These are phyloP conservation scores for Eucalyptus victrix DNA, from an alignment of 345 rosid genomes.

Conservation along the genomic window DNA sequence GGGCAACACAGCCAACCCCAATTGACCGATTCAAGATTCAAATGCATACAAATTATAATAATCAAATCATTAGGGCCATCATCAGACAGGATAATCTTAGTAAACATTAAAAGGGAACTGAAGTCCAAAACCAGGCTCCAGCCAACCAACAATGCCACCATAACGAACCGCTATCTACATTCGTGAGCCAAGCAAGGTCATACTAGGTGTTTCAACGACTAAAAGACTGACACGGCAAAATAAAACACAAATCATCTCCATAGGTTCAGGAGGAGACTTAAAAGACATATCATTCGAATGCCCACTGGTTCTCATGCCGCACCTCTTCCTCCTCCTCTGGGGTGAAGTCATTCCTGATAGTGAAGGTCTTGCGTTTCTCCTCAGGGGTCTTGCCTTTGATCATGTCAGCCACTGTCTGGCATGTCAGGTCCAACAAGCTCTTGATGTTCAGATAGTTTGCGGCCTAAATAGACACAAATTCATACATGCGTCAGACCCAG, in stretches of 20 bases:
- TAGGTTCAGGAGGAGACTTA: neutral
- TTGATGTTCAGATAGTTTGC: conserved; percentile 40
- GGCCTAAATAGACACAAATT: conserved; percentile 18
- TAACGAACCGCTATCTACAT: too few species aligned
- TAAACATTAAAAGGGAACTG: too few species aligned
- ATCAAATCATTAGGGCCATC: too few species aligned
- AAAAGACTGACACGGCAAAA: too few species aligned
- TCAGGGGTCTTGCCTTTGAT: conserved; percentile 26
- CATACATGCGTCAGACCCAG: neutral
- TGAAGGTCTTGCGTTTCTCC: conserved; percentile 29
- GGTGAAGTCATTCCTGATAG: conserved; percentile 45
- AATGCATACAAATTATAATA: neutral
- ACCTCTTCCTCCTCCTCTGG: conserved; percentile 51
- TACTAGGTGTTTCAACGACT: too few species aligned
- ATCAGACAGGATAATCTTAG: too few species aligned
- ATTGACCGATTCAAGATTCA: neutral
- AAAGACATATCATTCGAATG: conserved; percentile 19
- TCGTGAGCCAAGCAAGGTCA: too few species aligned
- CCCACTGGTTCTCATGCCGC: conserved; percentile 59
- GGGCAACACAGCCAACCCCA: neutral
- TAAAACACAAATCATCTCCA: neutral
- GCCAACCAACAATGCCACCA: too few species aligned
- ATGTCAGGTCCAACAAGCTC: conserved; percentile 34
- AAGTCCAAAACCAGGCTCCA: too few species aligned
- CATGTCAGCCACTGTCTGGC: conserved; percentile 41